phyloP scores from a whole-genome alignment of 2,329 filamentous ascomycete genomes.

The Trichoderma simmonsii region DNA sequence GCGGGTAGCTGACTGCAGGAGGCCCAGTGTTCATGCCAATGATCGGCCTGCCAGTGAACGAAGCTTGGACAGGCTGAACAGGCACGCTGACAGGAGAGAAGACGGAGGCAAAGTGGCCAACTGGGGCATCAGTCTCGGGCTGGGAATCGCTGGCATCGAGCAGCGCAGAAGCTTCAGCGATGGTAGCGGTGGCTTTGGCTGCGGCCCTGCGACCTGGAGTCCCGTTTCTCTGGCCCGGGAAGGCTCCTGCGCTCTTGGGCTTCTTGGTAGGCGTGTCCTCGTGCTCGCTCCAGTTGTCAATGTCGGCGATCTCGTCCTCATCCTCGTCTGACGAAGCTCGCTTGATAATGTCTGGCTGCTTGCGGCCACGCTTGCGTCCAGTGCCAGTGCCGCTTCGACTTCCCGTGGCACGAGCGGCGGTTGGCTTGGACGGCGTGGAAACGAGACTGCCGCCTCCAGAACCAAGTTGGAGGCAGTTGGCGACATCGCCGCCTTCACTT shows the following conservation, averaged over 20 bases:
- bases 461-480: slow-evolving; percentile 35
- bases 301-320: slow-evolving; percentile 28
- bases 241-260: slow-evolving; percentile 25
- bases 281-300: slow-evolving; percentile 32
- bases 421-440: slow-evolving; percentile 32
- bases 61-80: slow-evolving; percentile 11
- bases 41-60: background rate
- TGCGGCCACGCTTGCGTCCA: slow-evolving; percentile 27
- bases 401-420: slow-evolving; percentile 20
- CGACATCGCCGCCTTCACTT: slow-evolving; percentile 45
- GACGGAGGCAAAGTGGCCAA: background rate
- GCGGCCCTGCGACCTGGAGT: slow-evolving; percentile 34
- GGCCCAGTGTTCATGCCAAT: background rate
- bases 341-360: slow-evolving; percentile 26
- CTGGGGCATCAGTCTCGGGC: slow-evolving; percentile 22
- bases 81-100: background rate
- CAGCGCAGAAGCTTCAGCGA: slow-evolving; percentile 30
- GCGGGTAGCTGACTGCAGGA: background rate
- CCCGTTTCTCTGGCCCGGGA: slow-evolving; percentile 25
- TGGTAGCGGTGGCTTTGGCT: slow-evolving; percentile 33
- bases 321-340: slow-evolving; percentile 28
- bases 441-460: slow-evolving; percentile 25
- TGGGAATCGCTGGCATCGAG: slow-evolving; percentile 31
- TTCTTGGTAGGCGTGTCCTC: slow-evolving; percentile 40
- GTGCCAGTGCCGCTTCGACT: slow-evolving; percentile 27